Conservation (phyloP, 306 rosid genomes). For the Cicer cuneatum region DNA sequence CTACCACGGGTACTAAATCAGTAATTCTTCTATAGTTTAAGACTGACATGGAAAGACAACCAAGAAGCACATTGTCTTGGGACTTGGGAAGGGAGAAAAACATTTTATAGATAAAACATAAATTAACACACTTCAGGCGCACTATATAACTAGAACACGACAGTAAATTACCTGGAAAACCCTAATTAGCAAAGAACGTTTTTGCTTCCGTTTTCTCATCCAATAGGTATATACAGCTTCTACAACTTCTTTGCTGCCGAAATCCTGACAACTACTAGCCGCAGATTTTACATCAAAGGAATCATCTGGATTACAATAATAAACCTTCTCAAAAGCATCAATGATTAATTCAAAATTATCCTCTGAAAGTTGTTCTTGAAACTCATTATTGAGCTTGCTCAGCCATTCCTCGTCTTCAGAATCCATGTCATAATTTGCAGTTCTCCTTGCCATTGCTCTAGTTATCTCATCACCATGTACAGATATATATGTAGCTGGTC, state of each 20-base stretch:
- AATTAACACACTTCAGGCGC: background rate
- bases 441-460: conserved; percentile 66
- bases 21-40: background rate
- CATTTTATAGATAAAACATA: background rate
- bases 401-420: conserved; percentile 86
- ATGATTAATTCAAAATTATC: conserved; percentile 76
- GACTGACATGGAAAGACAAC: conserved; percentile 31
- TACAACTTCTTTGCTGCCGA: conserved; percentile 58
- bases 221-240: conserved; percentile 73
- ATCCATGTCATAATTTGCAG: conserved; percentile 85
- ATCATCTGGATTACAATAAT: conserved; percentile 62
- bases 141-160: conserved; percentile 30
- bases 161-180: conserved; percentile 73
- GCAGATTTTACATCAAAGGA: conserved; percentile 59
- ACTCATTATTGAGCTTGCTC: conserved; percentile 55
- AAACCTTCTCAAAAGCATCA: conserved; percentile 77
- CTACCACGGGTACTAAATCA: background rate
- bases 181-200: conserved; percentile 56
- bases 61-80: background rate
- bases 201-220: conserved; percentile 77
- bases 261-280: conserved; percentile 47
- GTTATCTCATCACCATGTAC: conserved; percentile 64
- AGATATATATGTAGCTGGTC: conserved; percentile 73
- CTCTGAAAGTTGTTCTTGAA: conserved; percentile 55
- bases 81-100: background rate